These are phyloP conservation scores for Leptodontidium sp. DNA, from an alignment of 2,329 filamentous ascomycete species.

Conservation along the genomic window DNA sequence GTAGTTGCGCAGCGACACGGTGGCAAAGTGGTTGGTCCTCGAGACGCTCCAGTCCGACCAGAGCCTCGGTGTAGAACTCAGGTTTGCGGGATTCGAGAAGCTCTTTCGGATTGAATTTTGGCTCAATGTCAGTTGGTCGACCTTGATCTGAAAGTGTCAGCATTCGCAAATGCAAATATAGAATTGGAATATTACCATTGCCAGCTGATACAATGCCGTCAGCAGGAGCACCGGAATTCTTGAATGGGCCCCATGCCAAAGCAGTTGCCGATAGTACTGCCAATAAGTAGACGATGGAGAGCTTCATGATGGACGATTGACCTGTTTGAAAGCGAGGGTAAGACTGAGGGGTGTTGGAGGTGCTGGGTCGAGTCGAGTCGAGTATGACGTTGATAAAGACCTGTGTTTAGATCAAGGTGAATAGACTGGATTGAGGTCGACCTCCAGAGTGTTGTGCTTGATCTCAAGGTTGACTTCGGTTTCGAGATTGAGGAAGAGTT, in stretches of 20 bases:
- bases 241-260: constrained; percentile 29
- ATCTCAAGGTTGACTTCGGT: background rate
- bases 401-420: background rate
- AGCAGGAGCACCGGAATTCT: background rate
- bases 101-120: constrained; percentile 32
- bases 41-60: constrained; percentile 44
- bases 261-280: constrained; percentile 13
- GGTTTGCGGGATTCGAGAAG: constrained; percentile 39
- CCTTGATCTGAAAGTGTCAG: constrained; percentile 14
- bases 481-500: background rate
- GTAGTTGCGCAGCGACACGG: constrained; percentile 45
- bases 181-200: constrained; percentile 12
- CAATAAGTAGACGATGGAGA: constrained; percentile 15
- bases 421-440: background rate
- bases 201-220: background rate
- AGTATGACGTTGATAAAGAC: background rate
- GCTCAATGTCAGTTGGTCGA: constrained; percentile 1
- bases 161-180: too few species aligned
- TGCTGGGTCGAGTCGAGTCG: background rate
- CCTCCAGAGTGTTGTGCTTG: background rate
- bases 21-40: constrained; percentile 47
- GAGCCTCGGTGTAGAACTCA: constrained; percentile 45
- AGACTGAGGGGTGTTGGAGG: background rate
- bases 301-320: constrained; percentile 23
- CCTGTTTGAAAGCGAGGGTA: background rate